These are phyloP conservation scores for Parsonsia alboflavescens DNA, from an alignment of 257 asterid species.

Conservation along the genomic window DNA sequence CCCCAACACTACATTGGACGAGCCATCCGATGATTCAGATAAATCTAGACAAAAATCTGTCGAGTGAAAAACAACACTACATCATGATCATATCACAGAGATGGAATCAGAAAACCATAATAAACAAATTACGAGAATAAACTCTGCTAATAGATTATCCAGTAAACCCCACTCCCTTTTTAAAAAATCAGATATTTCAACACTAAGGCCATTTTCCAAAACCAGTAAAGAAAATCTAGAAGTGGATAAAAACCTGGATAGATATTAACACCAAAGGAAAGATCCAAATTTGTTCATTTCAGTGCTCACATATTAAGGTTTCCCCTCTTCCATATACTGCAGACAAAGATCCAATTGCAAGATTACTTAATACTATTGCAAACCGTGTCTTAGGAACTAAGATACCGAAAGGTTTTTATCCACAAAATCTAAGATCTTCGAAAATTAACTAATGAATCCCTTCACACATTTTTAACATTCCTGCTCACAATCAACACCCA, in stretches of 20 bases:
- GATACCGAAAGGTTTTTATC: neutral
- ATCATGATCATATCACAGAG: slow-evolving; percentile 4
- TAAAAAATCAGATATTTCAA: neutral
- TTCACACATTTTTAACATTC: slow-evolving; percentile 9
- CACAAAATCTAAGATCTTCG: neutral
- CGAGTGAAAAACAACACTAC: slow-evolving; percentile 6
- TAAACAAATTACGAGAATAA: neutral
- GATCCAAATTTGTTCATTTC: neutral
- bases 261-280: neutral
- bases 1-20: slow-evolving; percentile 32
- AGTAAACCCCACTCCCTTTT: neutral
- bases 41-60: slow-evolving; percentile 34
- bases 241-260: neutral
- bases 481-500: slow-evolving; percentile 4
- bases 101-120: neutral
- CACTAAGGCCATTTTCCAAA: neutral
- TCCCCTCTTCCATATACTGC: neutral
- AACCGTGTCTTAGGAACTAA: neutral
- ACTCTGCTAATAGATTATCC: neutral
- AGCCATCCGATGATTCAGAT: slow-evolving; percentile 43
- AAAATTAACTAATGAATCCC: neutral
- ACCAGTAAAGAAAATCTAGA: neutral
- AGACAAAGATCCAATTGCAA: slow-evolving; percentile 8
- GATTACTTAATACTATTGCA: neutral
- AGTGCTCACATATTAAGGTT: neutral